These are phyloP conservation scores for Austroboletus novae-zelandiae DNA, from an alignment of 1,284 basidiomycete species.

Conservation along the genomic window DNA sequence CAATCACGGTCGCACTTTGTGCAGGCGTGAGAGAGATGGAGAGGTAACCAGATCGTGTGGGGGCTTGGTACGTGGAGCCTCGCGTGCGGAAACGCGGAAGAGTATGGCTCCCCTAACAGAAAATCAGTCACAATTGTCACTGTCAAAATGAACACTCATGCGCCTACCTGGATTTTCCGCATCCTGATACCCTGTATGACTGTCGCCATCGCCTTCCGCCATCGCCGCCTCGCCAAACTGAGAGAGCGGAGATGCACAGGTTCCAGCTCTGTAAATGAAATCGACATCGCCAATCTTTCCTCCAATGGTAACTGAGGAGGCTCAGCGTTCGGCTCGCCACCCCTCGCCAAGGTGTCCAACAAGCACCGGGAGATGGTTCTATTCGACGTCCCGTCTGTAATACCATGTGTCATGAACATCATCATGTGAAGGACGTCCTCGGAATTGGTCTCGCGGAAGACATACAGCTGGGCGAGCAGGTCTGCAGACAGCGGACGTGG, in stretches of 20 bases:
- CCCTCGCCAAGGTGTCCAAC: conserved; percentile 40
- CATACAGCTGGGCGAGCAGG: conserved; percentile 14
- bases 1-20: conserved; percentile 30
- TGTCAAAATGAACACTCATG: background rate
- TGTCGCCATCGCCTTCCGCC: conserved; percentile 45
- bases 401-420: conserved; percentile 13
- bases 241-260: conserved; percentile 30
- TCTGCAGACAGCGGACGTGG: conserved; percentile 20
- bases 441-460: conserved; percentile 6
- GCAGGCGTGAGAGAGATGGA: conserved; percentile 26
- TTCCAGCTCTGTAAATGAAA: conserved; percentile 38
- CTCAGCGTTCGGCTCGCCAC: conserved; percentile 3
- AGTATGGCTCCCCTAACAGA: conserved; percentile 54
- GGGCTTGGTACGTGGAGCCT: conserved; percentile 32
- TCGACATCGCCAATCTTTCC: conserved; percentile 41
- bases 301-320: conserved; percentile 27
- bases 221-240: conserved; percentile 39
- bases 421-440: conserved; percentile 19
- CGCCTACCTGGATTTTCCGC: conserved; percentile 13
- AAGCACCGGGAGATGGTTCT: conserved; percentile 31
- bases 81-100: conserved; percentile 43
- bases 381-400: conserved; percentile 15
- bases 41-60: conserved; percentile 34
- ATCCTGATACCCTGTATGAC: conserved; percentile 37
- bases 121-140: too few relatives aligned